Percentiles rank a stretch among this genome's conserved stretches.
Evolutionary conservation across 176 grass and related monocot species (phyloP).

Genomic region (Carex cristatella): DNA sequence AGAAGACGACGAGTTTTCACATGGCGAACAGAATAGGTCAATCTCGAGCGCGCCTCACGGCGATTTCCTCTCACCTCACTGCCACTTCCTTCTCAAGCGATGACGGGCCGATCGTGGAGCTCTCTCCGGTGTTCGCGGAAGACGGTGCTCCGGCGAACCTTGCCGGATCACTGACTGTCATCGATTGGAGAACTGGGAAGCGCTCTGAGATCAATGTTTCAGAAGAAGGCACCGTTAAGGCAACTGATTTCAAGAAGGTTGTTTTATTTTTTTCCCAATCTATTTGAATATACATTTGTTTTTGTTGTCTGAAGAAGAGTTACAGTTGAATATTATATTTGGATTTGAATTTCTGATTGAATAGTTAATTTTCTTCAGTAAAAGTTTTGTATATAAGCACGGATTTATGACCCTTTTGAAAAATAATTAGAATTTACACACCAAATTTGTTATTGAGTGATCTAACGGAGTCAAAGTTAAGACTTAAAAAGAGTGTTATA

Average conservation of each 20-base stretch:
- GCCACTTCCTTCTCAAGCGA: background rate
- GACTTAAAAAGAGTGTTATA: background rate
- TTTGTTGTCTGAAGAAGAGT: background rate
- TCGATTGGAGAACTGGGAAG: constrained; percentile 60
- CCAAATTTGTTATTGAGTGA: background rate
- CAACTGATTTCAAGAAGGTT: constrained; percentile 85
- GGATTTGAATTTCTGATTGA: background rate
- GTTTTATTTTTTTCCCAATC: background rate
- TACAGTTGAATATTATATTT: background rate
- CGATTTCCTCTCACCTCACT: constrained; percentile 44
- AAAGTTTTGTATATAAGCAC: background rate
- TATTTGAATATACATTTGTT: background rate
- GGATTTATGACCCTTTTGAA: background rate
- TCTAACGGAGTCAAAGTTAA: background rate
- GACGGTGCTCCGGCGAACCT: constrained; percentile 14
- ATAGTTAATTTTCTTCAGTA: background rate
- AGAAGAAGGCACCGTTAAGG: constrained; percentile 59
- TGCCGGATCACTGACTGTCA: constrained; percentile 44
- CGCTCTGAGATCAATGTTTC: constrained; percentile 55
- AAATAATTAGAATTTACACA: background rate
- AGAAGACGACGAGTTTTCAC: background rate
- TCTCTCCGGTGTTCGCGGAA: constrained; percentile 30
- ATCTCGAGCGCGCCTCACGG: constrained; percentile 38
- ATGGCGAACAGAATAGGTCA: constrained; percentile 21
- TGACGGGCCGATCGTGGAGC: constrained; percentile 28